Base-by-base conservation (phyloP, 768 basidiomycete species). In the Cyathus striatus region DNA sequence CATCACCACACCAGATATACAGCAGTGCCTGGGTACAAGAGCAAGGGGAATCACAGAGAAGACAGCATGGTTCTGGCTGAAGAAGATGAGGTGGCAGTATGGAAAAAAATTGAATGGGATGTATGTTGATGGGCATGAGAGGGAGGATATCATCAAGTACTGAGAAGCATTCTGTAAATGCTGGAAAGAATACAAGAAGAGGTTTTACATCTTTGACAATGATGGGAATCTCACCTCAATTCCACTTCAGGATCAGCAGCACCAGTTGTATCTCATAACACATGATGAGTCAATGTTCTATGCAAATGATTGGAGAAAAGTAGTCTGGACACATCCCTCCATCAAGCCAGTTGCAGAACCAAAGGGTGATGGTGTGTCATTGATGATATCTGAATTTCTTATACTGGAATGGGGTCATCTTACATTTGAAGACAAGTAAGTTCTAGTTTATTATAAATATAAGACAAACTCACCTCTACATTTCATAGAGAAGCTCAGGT, bases 251-350 rank as follows among this genome's bases (percentile, higher is more conserved):
- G 56, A 33, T 53, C 53, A 51, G 44, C 53, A 20, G 56, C 62
- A 23, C 41, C 46, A 14, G 38, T 41, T 17, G 24, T 2, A 57
- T 36, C 38, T 59, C 3, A 42, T 56, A 6, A 59, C 50, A 1
- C 69, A 71, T 44, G 59, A 70, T 43, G 61, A 71, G 43, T 70
- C 65, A 14, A 69, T 62, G 3, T 70, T 69, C 46, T 67, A 63
- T 45, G 56, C 9, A n/a, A 30, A 30, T n/a, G n/a, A 30, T 30
- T n/a, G n/a, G n/a, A 9, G 27, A 9, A 30, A 30, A n/a, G n/a
- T 9, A 9, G n/a, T 9, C 9, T 30, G 27, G 27, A 30, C 27
- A n/a, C 27, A 30, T 30, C 35, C 12, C 13, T 37, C 18, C 10
- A 37, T 7, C 18, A 53, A n/a, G n/a, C n/a, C n/a, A n/a, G n/a